phyloP scores from a whole-genome alignment of 2,329 filamentous ascomycete genomes.

The Pyrenophora teres region DNA sequence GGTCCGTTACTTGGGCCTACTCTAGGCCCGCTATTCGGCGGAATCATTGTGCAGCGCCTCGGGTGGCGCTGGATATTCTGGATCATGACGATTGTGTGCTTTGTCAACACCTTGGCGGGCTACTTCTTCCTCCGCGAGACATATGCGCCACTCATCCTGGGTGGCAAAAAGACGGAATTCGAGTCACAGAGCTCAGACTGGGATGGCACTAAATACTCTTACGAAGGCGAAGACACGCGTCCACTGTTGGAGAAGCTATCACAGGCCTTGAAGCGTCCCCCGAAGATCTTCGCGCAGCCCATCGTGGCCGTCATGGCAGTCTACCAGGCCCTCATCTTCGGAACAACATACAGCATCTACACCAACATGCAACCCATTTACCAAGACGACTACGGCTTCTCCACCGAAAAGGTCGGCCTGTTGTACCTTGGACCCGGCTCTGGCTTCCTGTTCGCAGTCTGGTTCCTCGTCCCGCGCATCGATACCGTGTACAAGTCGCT shows the following conservation, averaged over 20 bases:
- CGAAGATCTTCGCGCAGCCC: constrained; percentile 52
- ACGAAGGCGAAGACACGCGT: constrained; percentile 50
- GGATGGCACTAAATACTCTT: constrained; percentile 46
- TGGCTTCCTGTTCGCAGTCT: constrained; percentile 52
- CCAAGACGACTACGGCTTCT: constrained; percentile 50
- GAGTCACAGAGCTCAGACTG: constrained; percentile 33
- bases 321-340: constrained; percentile 55
- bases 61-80: constrained; percentile 57
- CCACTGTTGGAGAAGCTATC: constrained; percentile 46
- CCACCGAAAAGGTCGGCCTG: constrained; percentile 53
- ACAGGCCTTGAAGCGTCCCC: constrained; percentile 48
- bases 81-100: constrained; percentile 52
- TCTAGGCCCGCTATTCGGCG: constrained; percentile 52
- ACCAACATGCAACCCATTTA: constrained; percentile 57
- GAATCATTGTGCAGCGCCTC: constrained; percentile 51
- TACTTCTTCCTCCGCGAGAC: constrained; percentile 54
- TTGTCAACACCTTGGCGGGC: constrained; percentile 49
- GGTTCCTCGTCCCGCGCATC: constrained; percentile 54
- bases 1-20: constrained; percentile 52
- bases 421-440: constrained; percentile 53
- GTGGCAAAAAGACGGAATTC: constrained; percentile 40
- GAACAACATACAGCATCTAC: constrained; percentile 55
- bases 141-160: constrained; percentile 51
- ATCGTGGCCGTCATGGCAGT: constrained; percentile 54
- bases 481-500: constrained; percentile 55